Percentiles rank a stretch among this genome's conserved stretches.
phyloP scores from a whole-genome alignment of 202 grass and related monocot genomes.

The Digitaria exilis region DNA sequence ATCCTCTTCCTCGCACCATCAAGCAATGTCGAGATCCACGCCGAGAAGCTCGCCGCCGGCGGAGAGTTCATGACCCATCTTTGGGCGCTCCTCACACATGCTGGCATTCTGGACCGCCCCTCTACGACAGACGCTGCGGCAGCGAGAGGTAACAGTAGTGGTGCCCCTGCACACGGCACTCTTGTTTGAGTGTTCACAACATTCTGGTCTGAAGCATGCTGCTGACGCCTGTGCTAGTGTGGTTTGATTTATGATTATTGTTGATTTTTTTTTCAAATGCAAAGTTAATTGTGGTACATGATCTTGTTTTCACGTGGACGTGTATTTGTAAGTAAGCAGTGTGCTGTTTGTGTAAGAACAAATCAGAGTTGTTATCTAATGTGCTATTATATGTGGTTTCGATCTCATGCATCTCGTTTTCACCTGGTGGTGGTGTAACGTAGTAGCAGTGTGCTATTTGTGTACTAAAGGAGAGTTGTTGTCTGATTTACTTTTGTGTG shows the following conservation, averaged over 20 bases:
- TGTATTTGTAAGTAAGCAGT: background rate
- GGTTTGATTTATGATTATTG: background rate
- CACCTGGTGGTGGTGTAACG: no score
- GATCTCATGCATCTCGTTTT: no score
- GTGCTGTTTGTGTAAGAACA: background rate
- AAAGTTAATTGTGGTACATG: background rate
- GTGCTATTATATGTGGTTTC: background rate
- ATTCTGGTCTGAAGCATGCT: background rate
- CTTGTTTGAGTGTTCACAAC: background rate
- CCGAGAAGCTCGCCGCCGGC: no score
- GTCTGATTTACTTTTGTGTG: no score
- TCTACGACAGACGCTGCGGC: background rate
- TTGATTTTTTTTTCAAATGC: background rate
- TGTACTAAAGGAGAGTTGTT: no score
- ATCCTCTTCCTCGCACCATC: no score
- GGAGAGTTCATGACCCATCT: no score
- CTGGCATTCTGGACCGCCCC: slow-evolving; percentile 31
- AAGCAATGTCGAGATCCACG: no score
- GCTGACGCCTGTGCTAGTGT: background rate
- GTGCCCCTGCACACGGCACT: background rate
- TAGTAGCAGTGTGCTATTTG: no score
- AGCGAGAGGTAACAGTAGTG: background rate
- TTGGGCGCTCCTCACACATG: slow-evolving; percentile 36
- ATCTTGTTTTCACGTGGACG: background rate
- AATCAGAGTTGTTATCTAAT: background rate